Evolutionary conservation across 768 basidiomycete species (phyloP).

Genomic region (Lactarius akahatsu): DNA sequence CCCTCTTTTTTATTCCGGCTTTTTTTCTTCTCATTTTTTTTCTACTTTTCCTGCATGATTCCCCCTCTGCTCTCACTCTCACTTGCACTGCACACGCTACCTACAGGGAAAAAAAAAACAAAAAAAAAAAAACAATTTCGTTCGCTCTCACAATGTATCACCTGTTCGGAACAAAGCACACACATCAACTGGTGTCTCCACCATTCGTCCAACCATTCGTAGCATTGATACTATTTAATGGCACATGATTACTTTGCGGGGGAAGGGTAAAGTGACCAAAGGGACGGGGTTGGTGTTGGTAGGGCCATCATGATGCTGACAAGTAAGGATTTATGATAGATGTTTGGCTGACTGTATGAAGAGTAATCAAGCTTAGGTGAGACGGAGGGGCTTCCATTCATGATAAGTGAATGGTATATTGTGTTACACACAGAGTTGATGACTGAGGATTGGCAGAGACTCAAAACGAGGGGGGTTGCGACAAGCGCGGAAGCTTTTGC

Average conservation of each 20-base stretch:
- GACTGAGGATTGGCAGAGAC: slow-evolving; percentile 25
- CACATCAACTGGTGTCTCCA: too few relatives aligned
- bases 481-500: slow-evolving; percentile 30
- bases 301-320: slow-evolving; percentile 3
- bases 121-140: not conserved
- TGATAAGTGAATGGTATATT: slow-evolving; percentile 21
- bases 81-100: not conserved
- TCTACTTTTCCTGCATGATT: not conserved
- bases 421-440: slow-evolving; percentile 17
- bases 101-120: not conserved
- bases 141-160: not conserved
- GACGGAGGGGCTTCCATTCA: slow-evolving; percentile 21
- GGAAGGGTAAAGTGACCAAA: not conserved
- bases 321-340: not conserved
- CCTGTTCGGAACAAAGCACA: not conserved
- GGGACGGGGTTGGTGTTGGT: not conserved
- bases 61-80: not conserved
- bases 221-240: not conserved
- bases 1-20: not conserved
- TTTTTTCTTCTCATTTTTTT: not conserved
- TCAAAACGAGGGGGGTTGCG: slow-evolving; percentile 25
- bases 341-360: slow-evolving; percentile 11
- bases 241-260: not conserved
- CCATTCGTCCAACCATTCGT: not conserved
- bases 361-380: slow-evolving; percentile 21